Conservation (phyloP, 2,329 filamentous ascomycete species). For the Aspergillus alliaceus region DNA sequence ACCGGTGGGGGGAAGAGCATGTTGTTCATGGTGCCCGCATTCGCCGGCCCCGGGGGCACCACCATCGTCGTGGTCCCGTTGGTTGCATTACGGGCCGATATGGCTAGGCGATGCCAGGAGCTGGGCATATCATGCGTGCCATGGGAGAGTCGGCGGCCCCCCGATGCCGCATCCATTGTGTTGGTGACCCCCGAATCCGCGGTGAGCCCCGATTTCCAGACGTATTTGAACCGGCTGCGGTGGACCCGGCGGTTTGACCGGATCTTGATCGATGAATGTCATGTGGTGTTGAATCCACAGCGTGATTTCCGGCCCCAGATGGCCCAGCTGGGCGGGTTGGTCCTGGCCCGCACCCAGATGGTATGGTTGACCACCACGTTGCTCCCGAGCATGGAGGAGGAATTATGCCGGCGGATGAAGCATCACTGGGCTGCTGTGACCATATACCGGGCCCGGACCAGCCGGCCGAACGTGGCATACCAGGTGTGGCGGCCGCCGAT, state of each 20-base stretch:
- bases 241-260: not conserved
- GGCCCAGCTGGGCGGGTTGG: no score
- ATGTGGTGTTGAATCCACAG: conserved; percentile 8
- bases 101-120: no score
- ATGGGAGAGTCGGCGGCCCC: conserved; percentile 11
- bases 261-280: no score
- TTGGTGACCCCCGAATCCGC: conserved; percentile 10
- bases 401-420: conserved; percentile 1
- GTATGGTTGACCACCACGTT: no score
- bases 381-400: conserved; percentile 1
- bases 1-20: not conserved
- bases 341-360: no score
- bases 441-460: no score
- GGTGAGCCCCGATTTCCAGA: not conserved
- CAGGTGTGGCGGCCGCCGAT: no score
- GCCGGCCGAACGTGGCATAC: conserved; percentile 11
- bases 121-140: not conserved
- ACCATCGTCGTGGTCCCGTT: no score
- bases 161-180: conserved; percentile 5
- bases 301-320: no score
- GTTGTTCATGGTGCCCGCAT: no score
- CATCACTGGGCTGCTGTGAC: no score
- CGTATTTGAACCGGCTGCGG: not conserved
- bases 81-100: no score
- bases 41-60: not conserved